phyloP scores from a whole-genome alignment of 805 yeast genomes.

The Ogataea neopini region DNA sequence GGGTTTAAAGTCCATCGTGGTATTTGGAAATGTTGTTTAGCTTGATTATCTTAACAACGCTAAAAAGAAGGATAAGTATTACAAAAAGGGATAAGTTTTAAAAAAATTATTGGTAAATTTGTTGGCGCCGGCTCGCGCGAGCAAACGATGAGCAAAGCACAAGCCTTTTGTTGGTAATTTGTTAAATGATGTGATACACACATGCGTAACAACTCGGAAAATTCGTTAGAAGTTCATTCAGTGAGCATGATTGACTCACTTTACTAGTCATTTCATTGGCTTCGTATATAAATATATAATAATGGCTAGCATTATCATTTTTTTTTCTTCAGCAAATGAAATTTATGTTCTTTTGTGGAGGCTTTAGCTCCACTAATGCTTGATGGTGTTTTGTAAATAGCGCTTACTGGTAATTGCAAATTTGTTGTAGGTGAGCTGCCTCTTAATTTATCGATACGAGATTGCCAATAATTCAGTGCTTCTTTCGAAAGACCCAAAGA shows the following conservation, averaged over 20 bases:
- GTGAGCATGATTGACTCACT: background rate
- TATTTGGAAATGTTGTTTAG: background rate
- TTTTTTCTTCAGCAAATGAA: conserved; percentile 30
- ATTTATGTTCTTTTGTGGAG: conserved; percentile 20
- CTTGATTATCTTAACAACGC: background rate
- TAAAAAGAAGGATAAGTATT: background rate
- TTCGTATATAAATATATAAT: background rate
- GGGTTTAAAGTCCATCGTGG: background rate
- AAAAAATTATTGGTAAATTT: background rate
- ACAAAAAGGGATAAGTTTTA: background rate
- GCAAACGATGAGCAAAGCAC: too few species aligned
- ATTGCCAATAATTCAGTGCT: conserved; percentile 58
- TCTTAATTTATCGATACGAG: conserved; percentile 38
- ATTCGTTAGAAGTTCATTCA: too few species aligned
- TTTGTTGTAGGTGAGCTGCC: conserved; percentile 21
- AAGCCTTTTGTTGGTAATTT: too few species aligned
- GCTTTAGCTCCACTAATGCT: conserved; percentile 5
- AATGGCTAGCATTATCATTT: conserved; percentile 9
- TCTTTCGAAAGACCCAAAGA: conserved; percentile 42
- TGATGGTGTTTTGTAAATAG: background rate
- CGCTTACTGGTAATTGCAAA: background rate
- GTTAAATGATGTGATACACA: too few species aligned
- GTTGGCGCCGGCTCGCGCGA: background rate
- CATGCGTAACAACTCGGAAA: too few species aligned
- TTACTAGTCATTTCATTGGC: too few species aligned